Percentiles rank a stretch among this genome's conserved stretches.
Conservation (phyloP, 345 rosid species). For the Euphorbia tirucalli region DNA sequence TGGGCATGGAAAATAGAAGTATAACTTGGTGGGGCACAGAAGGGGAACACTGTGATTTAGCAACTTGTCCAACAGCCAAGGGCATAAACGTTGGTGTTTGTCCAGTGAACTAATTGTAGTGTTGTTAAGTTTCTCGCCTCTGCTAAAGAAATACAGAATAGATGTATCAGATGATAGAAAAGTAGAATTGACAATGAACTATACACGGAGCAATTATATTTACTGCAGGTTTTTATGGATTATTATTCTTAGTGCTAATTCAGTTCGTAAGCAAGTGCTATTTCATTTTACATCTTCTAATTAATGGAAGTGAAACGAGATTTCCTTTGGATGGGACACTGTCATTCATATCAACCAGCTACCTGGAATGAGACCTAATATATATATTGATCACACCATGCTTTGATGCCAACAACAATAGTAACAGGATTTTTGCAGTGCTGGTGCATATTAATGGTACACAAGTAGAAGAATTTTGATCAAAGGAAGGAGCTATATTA, state of each 20-base stretch:
- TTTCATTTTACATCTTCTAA: background rate
- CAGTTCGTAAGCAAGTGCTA: background rate
- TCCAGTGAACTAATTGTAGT: slow-evolving; percentile 41
- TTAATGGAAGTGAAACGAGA: background rate
- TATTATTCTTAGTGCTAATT: background rate
- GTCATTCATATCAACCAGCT: background rate
- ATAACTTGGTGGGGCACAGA: slow-evolving; percentile 73
- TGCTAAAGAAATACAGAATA: slow-evolving; percentile 9
- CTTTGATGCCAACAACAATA: background rate
- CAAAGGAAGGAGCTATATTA: background rate
- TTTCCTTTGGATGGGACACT: background rate
- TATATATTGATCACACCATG: background rate
- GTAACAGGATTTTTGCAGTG: background rate
- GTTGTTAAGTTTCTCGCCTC: background rate
- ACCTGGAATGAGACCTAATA: background rate
- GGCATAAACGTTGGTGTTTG: slow-evolving; percentile 59
- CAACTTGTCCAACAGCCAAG: slow-evolving; percentile 71
- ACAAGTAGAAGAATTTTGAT: background rate
- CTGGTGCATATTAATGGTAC: background rate
- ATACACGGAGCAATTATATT: background rate
- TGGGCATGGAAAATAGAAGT: slow-evolving; percentile 53
- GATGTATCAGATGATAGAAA: slow-evolving; percentile 2
- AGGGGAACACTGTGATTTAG: slow-evolving; percentile 81
- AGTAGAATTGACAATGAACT: background rate
- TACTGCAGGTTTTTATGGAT: background rate